phyloP scores from a whole-genome alignment of 192 early-diverging fungal genomes.

The Cetraspora pellucida region DNA sequence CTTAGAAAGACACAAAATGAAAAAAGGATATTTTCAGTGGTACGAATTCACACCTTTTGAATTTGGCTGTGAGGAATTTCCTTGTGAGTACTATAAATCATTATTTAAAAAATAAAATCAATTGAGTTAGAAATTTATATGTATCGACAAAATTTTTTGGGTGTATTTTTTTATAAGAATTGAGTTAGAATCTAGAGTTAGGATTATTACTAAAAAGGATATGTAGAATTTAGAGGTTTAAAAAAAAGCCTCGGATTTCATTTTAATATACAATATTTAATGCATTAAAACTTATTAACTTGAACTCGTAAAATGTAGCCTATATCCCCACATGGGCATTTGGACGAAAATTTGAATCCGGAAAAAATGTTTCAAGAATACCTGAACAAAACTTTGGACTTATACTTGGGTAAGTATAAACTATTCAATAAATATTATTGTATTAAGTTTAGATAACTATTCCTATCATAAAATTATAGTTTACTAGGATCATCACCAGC shows the following conservation, averaged over 20 bases:
- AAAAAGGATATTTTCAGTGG: constrained; percentile 65
- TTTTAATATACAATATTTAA: too few species aligned
- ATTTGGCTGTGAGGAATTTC: constrained; percentile 74
- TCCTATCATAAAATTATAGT: not conserved
- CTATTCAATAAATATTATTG: not conserved
- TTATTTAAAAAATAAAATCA: too few species aligned
- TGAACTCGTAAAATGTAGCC: too few species aligned
- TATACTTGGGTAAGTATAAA: constrained; percentile 53
- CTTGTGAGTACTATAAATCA: too few species aligned
- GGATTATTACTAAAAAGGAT: not conserved
- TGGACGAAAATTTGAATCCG: constrained; percentile 70
- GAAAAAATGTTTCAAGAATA: constrained; percentile 56
- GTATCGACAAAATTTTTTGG: too few species aligned
- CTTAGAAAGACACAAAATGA: constrained; percentile 33
- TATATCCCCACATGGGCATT: constrained; percentile 68
- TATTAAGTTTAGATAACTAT: not conserved
- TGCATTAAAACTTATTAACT: too few species aligned
- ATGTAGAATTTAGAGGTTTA: not conserved
- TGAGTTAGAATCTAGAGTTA: too few species aligned
- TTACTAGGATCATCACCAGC: not conserved
- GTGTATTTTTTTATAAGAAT: too few species aligned
- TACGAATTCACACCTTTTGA: constrained; percentile 83
- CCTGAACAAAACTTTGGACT: constrained; percentile 72
- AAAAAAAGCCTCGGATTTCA: constrained; percentile 61
- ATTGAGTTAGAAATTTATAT: too few species aligned